phyloP scores from a whole-genome alignment of 306 rosid species.

The Begonia fuchsioides region DNA sequence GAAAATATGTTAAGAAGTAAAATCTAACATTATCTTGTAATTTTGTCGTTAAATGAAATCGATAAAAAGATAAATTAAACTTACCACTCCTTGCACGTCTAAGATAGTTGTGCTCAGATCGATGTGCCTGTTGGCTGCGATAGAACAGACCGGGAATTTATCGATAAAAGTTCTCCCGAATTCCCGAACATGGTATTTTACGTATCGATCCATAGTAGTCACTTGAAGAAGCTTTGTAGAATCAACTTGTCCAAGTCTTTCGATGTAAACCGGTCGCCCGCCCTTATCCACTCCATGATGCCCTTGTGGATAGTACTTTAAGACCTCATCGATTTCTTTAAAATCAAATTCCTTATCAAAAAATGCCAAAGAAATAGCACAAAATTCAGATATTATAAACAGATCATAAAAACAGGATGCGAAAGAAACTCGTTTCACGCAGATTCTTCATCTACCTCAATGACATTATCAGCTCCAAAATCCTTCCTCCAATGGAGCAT shows the following conservation, averaged over 20 bases:
- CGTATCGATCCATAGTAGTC: slow-evolving; percentile 74
- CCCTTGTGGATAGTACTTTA: slow-evolving; percentile 80
- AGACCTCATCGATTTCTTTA: slow-evolving; percentile 52
- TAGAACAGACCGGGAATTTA: slow-evolving; percentile 85
- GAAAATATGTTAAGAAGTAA: too few relatives aligned
- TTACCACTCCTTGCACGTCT: slow-evolving; percentile 94
- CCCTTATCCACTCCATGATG: slow-evolving; percentile 92
- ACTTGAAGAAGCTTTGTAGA: slow-evolving; percentile 59
- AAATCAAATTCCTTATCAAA: slow-evolving; percentile 56
- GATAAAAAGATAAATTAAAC: slow-evolving; percentile 11
- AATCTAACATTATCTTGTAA: too few relatives aligned
- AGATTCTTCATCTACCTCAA: slow-evolving; percentile 30
- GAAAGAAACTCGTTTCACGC: not conserved
- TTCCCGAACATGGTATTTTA: slow-evolving; percentile 68
- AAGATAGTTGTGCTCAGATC: slow-evolving; percentile 92
- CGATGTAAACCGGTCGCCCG: slow-evolving; percentile 79
- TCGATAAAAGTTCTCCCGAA: slow-evolving; percentile 61
- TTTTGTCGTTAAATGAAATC: not conserved
- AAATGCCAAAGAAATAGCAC: not conserved
- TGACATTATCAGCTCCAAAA: slow-evolving; percentile 60
- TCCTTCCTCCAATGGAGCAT: slow-evolving; percentile 84
- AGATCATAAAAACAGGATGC: slow-evolving; percentile 1
- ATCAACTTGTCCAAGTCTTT: slow-evolving; percentile 69
- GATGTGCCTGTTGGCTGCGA: slow-evolving; percentile 77
- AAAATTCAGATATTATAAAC: slow-evolving; percentile 1